Conservation (phyloP, 139 green algal genomes). For the Nannochloris sp. region DNA sequence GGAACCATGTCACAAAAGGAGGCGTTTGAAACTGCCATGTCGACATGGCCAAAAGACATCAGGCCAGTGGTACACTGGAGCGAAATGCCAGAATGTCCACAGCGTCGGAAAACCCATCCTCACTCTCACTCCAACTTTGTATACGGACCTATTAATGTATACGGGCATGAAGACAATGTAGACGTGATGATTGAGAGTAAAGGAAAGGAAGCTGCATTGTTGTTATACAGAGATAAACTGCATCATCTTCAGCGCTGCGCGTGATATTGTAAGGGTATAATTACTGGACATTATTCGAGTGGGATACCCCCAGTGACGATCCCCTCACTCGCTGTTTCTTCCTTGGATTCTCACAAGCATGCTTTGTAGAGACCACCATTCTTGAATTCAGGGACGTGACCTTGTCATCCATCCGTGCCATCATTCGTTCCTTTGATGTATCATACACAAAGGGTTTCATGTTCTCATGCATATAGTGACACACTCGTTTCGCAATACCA, state of each 20-base stretch:
- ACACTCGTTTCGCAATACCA: too few species aligned
- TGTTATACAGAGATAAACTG: conserved; percentile 16
- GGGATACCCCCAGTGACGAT: too few species aligned
- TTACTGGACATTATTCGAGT: neutral
- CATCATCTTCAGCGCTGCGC: neutral
- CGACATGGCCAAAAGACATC: conserved; percentile 44
- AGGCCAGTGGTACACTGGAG: conserved; percentile 21
- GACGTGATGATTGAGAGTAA: conserved; percentile 59
- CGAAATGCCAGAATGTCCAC: conserved; percentile 18
- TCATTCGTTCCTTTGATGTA: too few species aligned
- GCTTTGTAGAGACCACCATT: too few species aligned
- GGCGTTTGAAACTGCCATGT: conserved; percentile 34
- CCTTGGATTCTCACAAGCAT: too few species aligned
- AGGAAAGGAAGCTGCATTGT: conserved; percentile 48
- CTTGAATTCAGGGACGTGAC: too few species aligned
- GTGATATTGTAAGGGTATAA: neutral
- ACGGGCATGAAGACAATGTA: conserved; percentile 33
- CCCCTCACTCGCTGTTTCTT: too few species aligned
- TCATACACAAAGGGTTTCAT: too few species aligned
- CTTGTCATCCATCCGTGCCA: too few species aligned
- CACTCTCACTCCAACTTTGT: conserved; percentile 18
- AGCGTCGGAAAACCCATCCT: neutral
- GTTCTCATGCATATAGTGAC: too few species aligned
- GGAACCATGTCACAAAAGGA: conserved; percentile 26
- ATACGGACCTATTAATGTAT: conserved; percentile 46